Conservation (phyloP, 169 alveolate species). For the Toxoplasma gondii region DNA sequence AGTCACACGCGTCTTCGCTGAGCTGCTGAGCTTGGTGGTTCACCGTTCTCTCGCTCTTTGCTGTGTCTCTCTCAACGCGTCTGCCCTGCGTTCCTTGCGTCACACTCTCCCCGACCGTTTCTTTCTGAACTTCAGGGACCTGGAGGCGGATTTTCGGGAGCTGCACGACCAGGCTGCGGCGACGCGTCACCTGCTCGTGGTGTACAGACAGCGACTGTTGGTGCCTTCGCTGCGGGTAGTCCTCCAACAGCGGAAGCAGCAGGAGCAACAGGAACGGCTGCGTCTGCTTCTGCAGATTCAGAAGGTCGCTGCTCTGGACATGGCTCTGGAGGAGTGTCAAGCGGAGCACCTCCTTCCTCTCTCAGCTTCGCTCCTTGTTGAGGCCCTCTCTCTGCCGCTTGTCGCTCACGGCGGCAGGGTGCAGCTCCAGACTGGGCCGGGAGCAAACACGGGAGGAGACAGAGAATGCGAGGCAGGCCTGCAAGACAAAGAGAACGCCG, state of each 20-base stretch:
- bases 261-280: constrained; percentile 7
- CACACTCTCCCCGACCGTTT: neutral
- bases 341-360: neutral
- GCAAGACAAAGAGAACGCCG: neutral
- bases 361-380: neutral
- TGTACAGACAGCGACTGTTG: neutral
- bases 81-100: no score
- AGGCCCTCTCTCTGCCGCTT: neutral
- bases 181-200: neutral
- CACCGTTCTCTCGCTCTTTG: no score
- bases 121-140: neutral
- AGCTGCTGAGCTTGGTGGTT: no score
- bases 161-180: neutral
- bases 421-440: neutral
- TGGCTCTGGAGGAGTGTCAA: neutral
- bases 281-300: neutral
- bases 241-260: neutral
- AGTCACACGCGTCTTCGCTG: no score
- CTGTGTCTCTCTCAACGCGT: no score
- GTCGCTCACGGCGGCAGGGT: neutral
- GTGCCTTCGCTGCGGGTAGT: constrained; percentile 26
- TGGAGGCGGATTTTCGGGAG: neutral
- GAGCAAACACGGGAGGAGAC: neutral
- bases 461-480: neutral
- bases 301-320: neutral